These are phyloP conservation scores for Heterobasidion annosum DNA, from an alignment of 1,284 basidiomycete genomes.

Conservation along the genomic window DNA sequence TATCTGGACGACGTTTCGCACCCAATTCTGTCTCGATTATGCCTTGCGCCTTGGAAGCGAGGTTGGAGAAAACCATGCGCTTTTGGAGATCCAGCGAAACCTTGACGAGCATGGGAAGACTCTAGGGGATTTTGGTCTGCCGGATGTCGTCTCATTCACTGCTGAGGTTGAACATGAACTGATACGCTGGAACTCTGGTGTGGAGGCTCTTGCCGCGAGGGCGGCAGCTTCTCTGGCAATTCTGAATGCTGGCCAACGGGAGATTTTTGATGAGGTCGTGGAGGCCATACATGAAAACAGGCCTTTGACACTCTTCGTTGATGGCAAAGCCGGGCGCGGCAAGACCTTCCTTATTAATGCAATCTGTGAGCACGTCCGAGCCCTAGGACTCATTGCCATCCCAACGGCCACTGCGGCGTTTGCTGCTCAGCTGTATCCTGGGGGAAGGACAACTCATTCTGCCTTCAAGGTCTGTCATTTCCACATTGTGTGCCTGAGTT, in stretches of 20 bases:
- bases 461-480: constrained; percentile 20
- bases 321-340: background rate
- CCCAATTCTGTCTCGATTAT: constrained; percentile 5
- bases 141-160: background rate
- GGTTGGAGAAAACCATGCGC: constrained; percentile 13
- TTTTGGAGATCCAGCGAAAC: constrained; percentile 14
- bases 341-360: background rate
- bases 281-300: background rate
- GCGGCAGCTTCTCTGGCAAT: background rate
- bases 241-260: background rate
- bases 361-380: background rate
- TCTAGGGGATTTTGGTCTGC: background rate
- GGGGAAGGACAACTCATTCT: constrained; percentile 13
- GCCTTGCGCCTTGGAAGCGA: background rate
- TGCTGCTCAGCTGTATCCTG: background rate
- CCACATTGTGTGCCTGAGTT: background rate
- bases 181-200: background rate
- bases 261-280: background rate
- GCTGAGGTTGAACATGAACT: background rate
- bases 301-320: background rate
- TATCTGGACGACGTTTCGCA: constrained; percentile 10
- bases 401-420: constrained; percentile 5
- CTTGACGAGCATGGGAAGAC: constrained; percentile 18
- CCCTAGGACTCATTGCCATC: background rate
- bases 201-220: background rate